A percentile compares a stretch with the other conserved stretches of the same genome.
Conservation (phyloP, 192 early-diverging fungal genomes). For the Coemansia sp. region DNA sequence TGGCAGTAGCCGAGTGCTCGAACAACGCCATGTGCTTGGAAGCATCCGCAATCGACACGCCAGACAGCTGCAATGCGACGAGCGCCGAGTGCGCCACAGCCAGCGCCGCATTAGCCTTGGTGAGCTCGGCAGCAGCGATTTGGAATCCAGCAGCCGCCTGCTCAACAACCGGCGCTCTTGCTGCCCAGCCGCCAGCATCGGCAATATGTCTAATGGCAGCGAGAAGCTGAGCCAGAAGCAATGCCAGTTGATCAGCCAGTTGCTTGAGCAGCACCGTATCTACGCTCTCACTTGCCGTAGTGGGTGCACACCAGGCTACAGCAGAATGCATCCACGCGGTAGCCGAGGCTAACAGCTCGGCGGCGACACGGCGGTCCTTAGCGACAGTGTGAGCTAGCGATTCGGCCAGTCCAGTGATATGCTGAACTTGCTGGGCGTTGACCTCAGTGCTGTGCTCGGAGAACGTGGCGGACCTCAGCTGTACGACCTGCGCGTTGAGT, state of each 20-base stretch:
- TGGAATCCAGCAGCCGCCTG: conserved; percentile 9
- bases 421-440: conserved; percentile 36
- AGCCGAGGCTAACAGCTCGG: conserved; percentile 24
- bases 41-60: conserved; percentile 1
- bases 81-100: background rate
- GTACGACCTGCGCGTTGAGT: conserved; percentile 28
- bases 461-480: conserved; percentile 33
- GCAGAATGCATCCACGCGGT: conserved; percentile 37
- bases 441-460: conserved; percentile 44
- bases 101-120: conserved; percentile 16
- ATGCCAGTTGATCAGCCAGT: conserved; percentile 15
- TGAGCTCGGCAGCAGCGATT: conserved; percentile 1
- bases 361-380: conserved; percentile 32
- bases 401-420: conserved; percentile 31
- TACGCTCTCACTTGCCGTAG: background rate
- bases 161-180: background rate
- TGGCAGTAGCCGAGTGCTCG: background rate
- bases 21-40: background rate
- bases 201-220: conserved; percentile 13
- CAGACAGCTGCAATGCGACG: conserved; percentile 15
- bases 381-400: conserved; percentile 24
- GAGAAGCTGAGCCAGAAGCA: conserved; percentile 30
- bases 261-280: conserved; percentile 16
- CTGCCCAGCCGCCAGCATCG: conserved; percentile 35
- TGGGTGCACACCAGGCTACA: background rate